Base-by-base conservation (phyloP, 306 rosid genomes). In the Vigna radiata region DNA sequence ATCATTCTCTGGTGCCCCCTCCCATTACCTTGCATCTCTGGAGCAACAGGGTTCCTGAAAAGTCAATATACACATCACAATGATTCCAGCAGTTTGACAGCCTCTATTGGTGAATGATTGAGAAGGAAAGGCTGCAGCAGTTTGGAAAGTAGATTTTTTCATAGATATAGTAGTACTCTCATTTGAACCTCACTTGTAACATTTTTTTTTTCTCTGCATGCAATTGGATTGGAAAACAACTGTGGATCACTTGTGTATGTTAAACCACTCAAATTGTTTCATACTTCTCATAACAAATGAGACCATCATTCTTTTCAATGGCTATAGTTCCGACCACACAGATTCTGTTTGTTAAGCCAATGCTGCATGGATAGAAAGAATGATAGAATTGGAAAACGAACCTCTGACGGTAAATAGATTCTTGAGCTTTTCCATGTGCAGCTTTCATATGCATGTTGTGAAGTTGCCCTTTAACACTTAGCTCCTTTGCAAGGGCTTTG, bases 371-470 rank as follows among this genome's bases (percentile, higher is more conserved):
- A 76, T 41, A 17, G 44, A 56, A 63, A 58, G 29, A 64, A 49
- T 37, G 46, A 23, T 44, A 66, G 19, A 83, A 49, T 49, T 53
- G 78, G 68, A 84, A 83, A 77, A 84, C 93, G 85, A 82, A 94
- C 98, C 98, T 94, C 86, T 91, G 93, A 36, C 95, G 95, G 79
- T 91, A 94, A 75, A 94, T 94, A 62, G 98, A 91, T 66, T 90
- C 98, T 83, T 94, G 97, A 63, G 98, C 97, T 75, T 93, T 91
- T 75, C 90, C 97, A 79, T 94, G 98, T 73, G 98, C 97, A 59
- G 90, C 93, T 85, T 94, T 94, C 98, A 91, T 94, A 64, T 88
- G 97, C 90, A 88, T 83, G 86, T 89, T 94, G 87, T 94, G 93
- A 52, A 94, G 78, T 83, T 94, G 97, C 78, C 97, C 98, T 82